A percentile compares a stretch with the other conserved stretches of the same genome.
phyloP scores from a whole-genome alignment of 495 filamentous ascomycete genomes.

The Podospora pseudocomata region DNA sequence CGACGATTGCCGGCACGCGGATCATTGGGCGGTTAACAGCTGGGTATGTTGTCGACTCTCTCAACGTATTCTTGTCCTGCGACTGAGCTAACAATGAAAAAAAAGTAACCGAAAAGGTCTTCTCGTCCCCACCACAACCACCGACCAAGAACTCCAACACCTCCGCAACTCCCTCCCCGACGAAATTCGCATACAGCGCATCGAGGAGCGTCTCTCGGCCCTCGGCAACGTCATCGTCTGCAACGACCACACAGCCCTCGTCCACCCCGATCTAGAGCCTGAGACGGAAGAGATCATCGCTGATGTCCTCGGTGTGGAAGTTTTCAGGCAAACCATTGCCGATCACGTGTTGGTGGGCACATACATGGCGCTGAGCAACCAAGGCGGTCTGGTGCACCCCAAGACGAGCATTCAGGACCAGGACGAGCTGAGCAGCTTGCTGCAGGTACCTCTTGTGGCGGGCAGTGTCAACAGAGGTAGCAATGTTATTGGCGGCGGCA shows the following conservation, averaged over 20 bases:
- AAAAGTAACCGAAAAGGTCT: conserved; percentile 89
- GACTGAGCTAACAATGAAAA: not conserved
- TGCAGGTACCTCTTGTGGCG: conserved; percentile 94
- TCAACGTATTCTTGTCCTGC: no score
- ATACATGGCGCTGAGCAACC: conserved; percentile 95
- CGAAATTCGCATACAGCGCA: conserved; percentile 80
- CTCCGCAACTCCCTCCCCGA: conserved; percentile 92
- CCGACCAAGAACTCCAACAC: conserved; percentile 97
- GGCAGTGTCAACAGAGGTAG: conserved; percentile 89
- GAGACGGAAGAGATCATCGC: conserved; percentile 96
- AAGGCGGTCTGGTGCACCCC: conserved; percentile 94
- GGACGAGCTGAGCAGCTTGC: conserved; percentile 87
- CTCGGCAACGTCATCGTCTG: conserved; percentile 94
- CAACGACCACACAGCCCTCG: conserved; percentile 94
- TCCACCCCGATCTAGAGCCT: conserved; percentile 95
- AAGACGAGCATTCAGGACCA: conserved; percentile 96
- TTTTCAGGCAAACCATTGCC: conserved; percentile 94
- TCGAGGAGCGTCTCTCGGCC: conserved; percentile 94
- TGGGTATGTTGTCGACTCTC: conserved; percentile 57
- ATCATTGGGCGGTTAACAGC: conserved; percentile 94
- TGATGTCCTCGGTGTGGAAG: conserved; percentile 94
- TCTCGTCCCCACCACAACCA: conserved; percentile 90
- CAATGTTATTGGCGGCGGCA: conserved; percentile 92
- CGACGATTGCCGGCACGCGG: conserved; percentile 93
- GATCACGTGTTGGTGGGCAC: conserved; percentile 94